phyloP scores from a whole-genome alignment of 2,329 filamentous ascomycete species.

The Fonsecaea pedrosoi region DNA sequence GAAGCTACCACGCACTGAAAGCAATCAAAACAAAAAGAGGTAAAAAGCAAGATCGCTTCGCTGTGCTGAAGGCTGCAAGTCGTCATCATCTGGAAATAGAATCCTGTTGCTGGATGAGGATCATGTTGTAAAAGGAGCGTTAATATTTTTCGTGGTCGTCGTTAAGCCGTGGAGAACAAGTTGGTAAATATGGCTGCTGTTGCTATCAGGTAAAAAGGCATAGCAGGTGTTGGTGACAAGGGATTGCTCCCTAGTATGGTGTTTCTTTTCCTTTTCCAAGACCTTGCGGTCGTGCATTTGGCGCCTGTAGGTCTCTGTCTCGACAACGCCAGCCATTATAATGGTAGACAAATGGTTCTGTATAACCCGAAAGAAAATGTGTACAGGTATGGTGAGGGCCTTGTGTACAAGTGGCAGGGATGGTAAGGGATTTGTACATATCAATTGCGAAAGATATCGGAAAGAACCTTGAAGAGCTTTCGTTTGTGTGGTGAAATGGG shows the following conservation, averaged over 20 bases:
- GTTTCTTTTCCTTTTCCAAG: conserved; percentile 6
- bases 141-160: conserved; percentile 11
- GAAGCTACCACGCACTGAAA: neutral
- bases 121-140: conserved; percentile 11
- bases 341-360: conserved; percentile 12
- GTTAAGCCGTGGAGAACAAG: conserved; percentile 1
- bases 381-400: conserved; percentile 10
- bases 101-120: conserved; percentile 1
- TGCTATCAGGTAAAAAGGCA: conserved; percentile 7
- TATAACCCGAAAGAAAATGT: conserved; percentile 11
- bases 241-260: conserved; percentile 16
- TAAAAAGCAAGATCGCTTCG: neutral
- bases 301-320: neutral
- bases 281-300: conserved; percentile 11
- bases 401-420: conserved; percentile 26
- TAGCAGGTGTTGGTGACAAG: conserved; percentile 11
- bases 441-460: conserved; percentile 47
- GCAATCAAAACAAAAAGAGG: neutral
- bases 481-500: conserved; percentile 51
- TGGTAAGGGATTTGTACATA: conserved; percentile 25
- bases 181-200: neutral
- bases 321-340: conserved; percentile 13
- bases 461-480: conserved; percentile 53
- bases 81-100: conserved; percentile 12
- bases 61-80: conserved; percentile 24